Evolutionary conservation across 2,329 filamentous ascomycete genomes (phyloP), one percentile per base, ranked within the genome.

Genomic region (Salinomyces thailandicus): DNA sequence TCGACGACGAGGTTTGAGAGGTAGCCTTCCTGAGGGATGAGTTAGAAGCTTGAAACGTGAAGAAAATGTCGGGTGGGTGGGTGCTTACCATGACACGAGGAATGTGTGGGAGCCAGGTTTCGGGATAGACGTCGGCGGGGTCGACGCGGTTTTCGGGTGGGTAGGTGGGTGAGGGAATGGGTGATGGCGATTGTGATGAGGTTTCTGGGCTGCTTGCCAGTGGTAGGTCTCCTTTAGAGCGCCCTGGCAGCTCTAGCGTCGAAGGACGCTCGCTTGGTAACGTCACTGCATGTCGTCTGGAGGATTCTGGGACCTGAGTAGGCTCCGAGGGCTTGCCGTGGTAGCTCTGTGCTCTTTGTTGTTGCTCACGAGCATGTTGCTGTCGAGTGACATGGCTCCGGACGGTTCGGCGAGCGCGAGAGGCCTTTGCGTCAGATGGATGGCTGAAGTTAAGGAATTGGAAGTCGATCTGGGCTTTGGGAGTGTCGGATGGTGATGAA

Each of bases 1-100:
- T 65, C 59, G 20, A 62, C 54, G 4, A 62, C 61, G 47, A 67
- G 60, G 41, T 54, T 44, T 16, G 41, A 43, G 14, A 49, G 31
- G 32, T 55, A 57, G 39, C 53, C 44, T 14, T 57, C 52, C 53
- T 57, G n/a, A n/a, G n/a, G n/a, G 9, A 37, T 22, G 12, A 16
- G 17, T 4, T 26, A 18, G 16, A 24, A 11, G 36, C 17, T 18
- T 4, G 7, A 31, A 31, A 18, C 19, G 18, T 30, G 27, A 7
- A 15, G 14, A 14, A 11, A 27, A 15, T 12, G n/a, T n/a, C n/a
- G n/a, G n/a, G n/a, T n/a, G n/a, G n/a, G n/a, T n/a, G n/a, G n/a
- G n/a, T n/a, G 27, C 51, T 20, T 37, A 56, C 54, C 39, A 55
- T 47, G 30, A 55, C 42, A 4, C 44, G 51, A 5, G 56, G 51